These are phyloP conservation scores for Phyllosticta citrichinensis DNA, from an alignment of 2,329 filamentous ascomycete genomes.

Conservation along the genomic window DNA sequence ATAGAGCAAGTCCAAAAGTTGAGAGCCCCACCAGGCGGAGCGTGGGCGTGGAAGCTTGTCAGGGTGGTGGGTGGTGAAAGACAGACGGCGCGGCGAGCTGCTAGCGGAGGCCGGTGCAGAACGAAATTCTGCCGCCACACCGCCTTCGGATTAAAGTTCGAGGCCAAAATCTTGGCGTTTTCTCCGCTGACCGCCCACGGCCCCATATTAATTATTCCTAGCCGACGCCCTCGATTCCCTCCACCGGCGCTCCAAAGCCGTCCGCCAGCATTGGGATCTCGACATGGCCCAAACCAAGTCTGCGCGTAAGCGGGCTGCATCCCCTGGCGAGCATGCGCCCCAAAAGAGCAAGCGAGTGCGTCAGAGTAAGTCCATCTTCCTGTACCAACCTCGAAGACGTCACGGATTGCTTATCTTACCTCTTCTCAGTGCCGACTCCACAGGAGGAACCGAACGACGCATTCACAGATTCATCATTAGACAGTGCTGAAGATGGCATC, in stretches of 20 bases:
- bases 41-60: background rate
- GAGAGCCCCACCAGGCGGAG: constrained; percentile 1
- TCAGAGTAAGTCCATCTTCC: constrained; percentile 14
- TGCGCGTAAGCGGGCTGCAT: constrained; percentile 1
- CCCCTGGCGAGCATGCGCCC: background rate
- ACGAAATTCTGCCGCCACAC: background rate
- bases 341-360: constrained; percentile 19
- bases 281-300: background rate
- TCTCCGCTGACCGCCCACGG: background rate
- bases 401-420: background rate
- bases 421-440: background rate
- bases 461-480: background rate
- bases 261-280: background rate
- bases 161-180: background rate
- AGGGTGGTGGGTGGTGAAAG: constrained; percentile 4
- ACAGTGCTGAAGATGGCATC: background rate
- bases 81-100: constrained; percentile 1
- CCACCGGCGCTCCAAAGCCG: background rate
- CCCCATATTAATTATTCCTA: constrained; percentile 1
- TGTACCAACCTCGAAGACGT: background rate
- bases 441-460: background rate
- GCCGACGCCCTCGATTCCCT: background rate
- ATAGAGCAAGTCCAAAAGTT: background rate
- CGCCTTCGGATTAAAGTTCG: background rate
- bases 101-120: background rate